phyloP scores from a whole-genome alignment of 257 asterid species.

The Lithospermum erythrorhizon region DNA sequence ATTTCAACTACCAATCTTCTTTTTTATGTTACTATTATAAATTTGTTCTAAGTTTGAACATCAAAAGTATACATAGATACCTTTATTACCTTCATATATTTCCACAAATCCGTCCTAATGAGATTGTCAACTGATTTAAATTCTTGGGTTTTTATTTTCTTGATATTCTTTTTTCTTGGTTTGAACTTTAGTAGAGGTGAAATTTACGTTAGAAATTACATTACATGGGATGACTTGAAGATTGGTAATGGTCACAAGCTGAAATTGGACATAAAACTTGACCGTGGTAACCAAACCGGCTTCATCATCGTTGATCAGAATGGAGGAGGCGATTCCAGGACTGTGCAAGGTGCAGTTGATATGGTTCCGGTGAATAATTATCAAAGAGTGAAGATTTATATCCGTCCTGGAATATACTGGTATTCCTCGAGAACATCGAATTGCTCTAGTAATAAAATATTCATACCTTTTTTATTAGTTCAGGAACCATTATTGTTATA shows the following conservation, averaged over 20 bases:
- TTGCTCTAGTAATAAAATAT: background rate
- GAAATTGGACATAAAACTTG: conserved; percentile 9
- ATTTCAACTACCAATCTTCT: no score
- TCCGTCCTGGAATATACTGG: conserved; percentile 78
- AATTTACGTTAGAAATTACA: conserved; percentile 7
- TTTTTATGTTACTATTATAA: no score
- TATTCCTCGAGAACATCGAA: conserved; percentile 2
- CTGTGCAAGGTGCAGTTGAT: conserved; percentile 78
- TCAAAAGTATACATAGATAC: background rate
- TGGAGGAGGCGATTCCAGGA: conserved; percentile 51
- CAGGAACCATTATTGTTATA: no score
- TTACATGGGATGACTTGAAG: conserved; percentile 63
- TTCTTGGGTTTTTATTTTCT: conserved; percentile 8
- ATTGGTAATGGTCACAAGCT: conserved; percentile 6
- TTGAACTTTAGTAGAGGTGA: background rate
- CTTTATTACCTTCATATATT: background rate
- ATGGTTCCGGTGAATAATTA: conserved; percentile 52
- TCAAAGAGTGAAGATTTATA: conserved; percentile 40
- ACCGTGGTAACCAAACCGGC: background rate
- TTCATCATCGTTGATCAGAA: conserved; percentile 42
- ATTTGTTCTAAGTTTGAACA: no score
- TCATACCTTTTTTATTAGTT: no score
- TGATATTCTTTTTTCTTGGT: conserved; percentile 6
- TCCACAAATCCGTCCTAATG: conserved; percentile 12
- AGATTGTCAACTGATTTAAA: conserved; percentile 1